Conservation (phyloP, 2,329 filamentous ascomycete species). For the Penicillium sp. region DNA sequence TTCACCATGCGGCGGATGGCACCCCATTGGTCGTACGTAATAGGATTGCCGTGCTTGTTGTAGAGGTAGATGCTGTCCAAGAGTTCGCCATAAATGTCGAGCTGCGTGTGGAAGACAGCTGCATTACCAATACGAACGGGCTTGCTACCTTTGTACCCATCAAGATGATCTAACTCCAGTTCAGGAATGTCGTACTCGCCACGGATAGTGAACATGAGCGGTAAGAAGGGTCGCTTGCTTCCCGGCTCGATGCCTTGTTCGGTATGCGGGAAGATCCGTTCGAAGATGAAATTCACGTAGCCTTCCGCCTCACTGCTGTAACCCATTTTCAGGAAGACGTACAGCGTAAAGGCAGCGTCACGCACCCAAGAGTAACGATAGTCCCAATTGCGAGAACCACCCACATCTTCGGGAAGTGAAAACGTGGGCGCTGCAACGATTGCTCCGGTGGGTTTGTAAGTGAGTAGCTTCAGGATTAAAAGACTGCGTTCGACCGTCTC, state of each 20-base stretch:
- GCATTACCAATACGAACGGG: slow-evolving; percentile 79
- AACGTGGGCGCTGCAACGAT: slow-evolving; percentile 78
- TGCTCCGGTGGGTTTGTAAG: slow-evolving; percentile 76
- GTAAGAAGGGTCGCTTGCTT: slow-evolving; percentile 59
- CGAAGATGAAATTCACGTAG: slow-evolving; percentile 77
- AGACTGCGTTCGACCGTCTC: slow-evolving; percentile 72
- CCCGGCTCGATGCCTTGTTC: slow-evolving; percentile 62
- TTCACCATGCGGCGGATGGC: slow-evolving; percentile 70
- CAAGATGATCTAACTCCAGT: slow-evolving; percentile 67
- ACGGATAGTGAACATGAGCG: slow-evolving; percentile 81
- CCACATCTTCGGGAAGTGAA: slow-evolving; percentile 74
- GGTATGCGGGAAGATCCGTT: slow-evolving; percentile 58
- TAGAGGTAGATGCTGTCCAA: slow-evolving; percentile 78
- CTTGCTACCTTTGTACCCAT: slow-evolving; percentile 70
- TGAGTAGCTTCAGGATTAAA: slow-evolving; percentile 75
- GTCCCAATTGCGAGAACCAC: slow-evolving; percentile 61
- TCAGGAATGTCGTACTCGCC: slow-evolving; percentile 76
- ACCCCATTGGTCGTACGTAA: slow-evolving; percentile 76
- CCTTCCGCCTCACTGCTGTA: slow-evolving; percentile 76
- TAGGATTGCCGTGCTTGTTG: slow-evolving; percentile 77
- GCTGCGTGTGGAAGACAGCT: slow-evolving; percentile 74
- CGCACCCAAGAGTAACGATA: slow-evolving; percentile 71
- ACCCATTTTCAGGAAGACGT: slow-evolving; percentile 73
- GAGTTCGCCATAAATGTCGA: slow-evolving; percentile 79
- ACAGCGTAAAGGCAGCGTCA: slow-evolving; percentile 77